phyloP scores from a whole-genome alignment of 2,329 filamentous ascomycete genomes.

The Trichothecium sympodiale region DNA sequence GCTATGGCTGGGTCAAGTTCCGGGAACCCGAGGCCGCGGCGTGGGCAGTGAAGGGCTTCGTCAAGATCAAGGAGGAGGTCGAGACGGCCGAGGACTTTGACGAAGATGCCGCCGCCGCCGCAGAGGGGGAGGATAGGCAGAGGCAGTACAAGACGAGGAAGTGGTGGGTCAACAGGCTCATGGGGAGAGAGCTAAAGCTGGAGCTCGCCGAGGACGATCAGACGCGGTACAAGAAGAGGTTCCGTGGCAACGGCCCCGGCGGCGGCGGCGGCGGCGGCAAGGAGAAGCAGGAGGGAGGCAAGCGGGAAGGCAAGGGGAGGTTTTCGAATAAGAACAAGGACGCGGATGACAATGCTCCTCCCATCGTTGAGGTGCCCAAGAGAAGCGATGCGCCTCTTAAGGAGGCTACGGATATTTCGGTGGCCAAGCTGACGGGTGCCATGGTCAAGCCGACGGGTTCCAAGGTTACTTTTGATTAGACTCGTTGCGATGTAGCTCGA shows the following conservation, averaged over 20 bases:
- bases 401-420: slow-evolving; percentile 33
- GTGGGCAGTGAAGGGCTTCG: slow-evolving; percentile 62
- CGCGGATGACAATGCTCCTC: slow-evolving; percentile 7
- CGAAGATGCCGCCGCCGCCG: slow-evolving; percentile 31
- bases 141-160: slow-evolving; percentile 50
- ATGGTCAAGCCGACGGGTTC: slow-evolving; percentile 71
- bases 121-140: slow-evolving; percentile 25
- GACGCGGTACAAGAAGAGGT: slow-evolving; percentile 86
- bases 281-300: slow-evolving; percentile 19
- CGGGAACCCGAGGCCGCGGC: slow-evolving; percentile 65
- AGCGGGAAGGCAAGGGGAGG: slow-evolving; percentile 23
- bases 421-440: slow-evolving; percentile 61
- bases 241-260: slow-evolving; percentile 65
- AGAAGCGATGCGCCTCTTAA: slow-evolving; percentile 22
- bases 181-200: slow-evolving; percentile 71
- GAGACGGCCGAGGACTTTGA: slow-evolving; percentile 53
- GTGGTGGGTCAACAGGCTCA: slow-evolving; percentile 78
- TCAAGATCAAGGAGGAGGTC: slow-evolving; percentile 56
- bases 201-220: slow-evolving; percentile 91
- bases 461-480: slow-evolving; percentile 66
- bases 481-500: slow-evolving; percentile 1
- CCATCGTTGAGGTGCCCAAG: slow-evolving; percentile 2
- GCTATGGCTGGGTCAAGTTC: slow-evolving; percentile 92
- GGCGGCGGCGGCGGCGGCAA: slow-evolving; percentile 58
- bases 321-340: slow-evolving; percentile 20